These are phyloP conservation scores for Suillus luteus DNA, from an alignment of 768 basidiomycete species.

Conservation along the genomic window DNA sequence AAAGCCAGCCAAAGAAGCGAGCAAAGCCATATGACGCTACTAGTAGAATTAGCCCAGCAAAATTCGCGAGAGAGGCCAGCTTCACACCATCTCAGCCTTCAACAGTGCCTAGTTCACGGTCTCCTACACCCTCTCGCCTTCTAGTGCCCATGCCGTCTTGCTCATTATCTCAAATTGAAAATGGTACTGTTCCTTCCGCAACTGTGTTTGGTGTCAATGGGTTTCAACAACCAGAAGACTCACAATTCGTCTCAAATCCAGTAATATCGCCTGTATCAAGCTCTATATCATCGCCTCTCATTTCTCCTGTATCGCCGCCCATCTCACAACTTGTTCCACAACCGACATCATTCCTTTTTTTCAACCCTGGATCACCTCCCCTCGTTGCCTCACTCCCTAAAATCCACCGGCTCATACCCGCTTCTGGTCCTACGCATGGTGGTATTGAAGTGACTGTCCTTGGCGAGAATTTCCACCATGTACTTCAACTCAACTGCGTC, in stretches of 20 bases:
- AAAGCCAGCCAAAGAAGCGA: slow-evolving; percentile 54
- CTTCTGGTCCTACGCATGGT: slow-evolving; percentile 83
- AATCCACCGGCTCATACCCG: slow-evolving; percentile 85
- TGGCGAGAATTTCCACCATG: slow-evolving; percentile 85
- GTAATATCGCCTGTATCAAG: slow-evolving; percentile 22
- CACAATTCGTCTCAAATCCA: slow-evolving; percentile 16
- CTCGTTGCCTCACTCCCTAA: slow-evolving; percentile 57
- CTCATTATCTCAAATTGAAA: slow-evolving; percentile 9
- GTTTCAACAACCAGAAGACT: slow-evolving; percentile 8
- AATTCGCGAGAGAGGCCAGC: slow-evolving; percentile 58
- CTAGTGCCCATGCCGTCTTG: slow-evolving; percentile 22
- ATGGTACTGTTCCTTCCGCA: slow-evolving; percentile 9
- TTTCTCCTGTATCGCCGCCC: slow-evolving; percentile 15
- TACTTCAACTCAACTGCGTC: slow-evolving; percentile 69
- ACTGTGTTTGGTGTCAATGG: slow-evolving; percentile 5
- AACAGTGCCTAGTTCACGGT: slow-evolving; percentile 34
- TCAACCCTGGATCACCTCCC: slow-evolving; percentile 51
- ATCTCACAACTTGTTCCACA: slow-evolving; percentile 36
- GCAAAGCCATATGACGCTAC: slow-evolving; percentile 68
- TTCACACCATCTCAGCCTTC: slow-evolving; percentile 39
- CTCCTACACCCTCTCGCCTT: slow-evolving; percentile 32
- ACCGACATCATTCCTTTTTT: slow-evolving; percentile 62
- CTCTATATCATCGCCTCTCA: slow-evolving; percentile 16
- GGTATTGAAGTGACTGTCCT: slow-evolving; percentile 95
- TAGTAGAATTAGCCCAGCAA: slow-evolving; percentile 37